Evolutionary conservation across 2,329 filamentous ascomycete genomes (phyloP).

Genomic region (Raffaelea arxii): DNA sequence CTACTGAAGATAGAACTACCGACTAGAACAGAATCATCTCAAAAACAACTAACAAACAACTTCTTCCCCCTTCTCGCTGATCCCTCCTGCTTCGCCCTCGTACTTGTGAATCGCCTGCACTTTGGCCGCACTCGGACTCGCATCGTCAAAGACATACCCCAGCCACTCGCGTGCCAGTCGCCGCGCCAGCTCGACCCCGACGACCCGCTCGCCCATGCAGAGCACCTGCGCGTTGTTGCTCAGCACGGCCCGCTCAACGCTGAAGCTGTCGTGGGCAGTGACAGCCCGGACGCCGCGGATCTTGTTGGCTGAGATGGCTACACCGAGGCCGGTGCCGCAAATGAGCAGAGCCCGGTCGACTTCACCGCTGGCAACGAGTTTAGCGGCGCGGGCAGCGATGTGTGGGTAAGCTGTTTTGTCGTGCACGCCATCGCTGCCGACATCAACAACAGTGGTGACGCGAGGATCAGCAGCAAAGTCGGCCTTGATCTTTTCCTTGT

Average conservation of each 20-base stretch:
- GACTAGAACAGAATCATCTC: no score
- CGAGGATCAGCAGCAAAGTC: slow-evolving; percentile 59
- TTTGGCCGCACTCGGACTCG: slow-evolving; percentile 49
- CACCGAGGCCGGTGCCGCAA: slow-evolving; percentile 79
- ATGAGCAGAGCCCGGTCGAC: slow-evolving; percentile 59
- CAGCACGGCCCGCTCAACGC: slow-evolving; percentile 68
- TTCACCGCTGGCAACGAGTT: slow-evolving; percentile 11
- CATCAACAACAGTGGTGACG: slow-evolving; percentile 61
- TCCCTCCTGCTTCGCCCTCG: slow-evolving; percentile 18
- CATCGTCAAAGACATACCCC: slow-evolving; percentile 65
- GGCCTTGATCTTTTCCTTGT: slow-evolving; percentile 69
- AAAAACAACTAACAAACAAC: no score
- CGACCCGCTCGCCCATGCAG: slow-evolving; percentile 76
- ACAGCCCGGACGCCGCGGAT: slow-evolving; percentile 77
- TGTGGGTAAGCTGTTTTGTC: slow-evolving; percentile 80
- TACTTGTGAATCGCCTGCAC: slow-evolving; percentile 27
- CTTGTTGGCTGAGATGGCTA: slow-evolving; percentile 85
- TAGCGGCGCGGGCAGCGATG: slow-evolving; percentile 32
- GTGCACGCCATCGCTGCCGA: slow-evolving; percentile 54
- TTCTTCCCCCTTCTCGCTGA: slow-evolving; percentile 11
- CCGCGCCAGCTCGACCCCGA: slow-evolving; percentile 71
- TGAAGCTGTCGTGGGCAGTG: slow-evolving; percentile 80
- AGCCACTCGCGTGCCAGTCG: slow-evolving; percentile 74
- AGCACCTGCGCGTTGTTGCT: slow-evolving; percentile 83
- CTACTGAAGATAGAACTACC: no score